phyloP scores from a whole-genome alignment of 352 stramenopile species.

The Phytophthora ohioensis region DNA sequence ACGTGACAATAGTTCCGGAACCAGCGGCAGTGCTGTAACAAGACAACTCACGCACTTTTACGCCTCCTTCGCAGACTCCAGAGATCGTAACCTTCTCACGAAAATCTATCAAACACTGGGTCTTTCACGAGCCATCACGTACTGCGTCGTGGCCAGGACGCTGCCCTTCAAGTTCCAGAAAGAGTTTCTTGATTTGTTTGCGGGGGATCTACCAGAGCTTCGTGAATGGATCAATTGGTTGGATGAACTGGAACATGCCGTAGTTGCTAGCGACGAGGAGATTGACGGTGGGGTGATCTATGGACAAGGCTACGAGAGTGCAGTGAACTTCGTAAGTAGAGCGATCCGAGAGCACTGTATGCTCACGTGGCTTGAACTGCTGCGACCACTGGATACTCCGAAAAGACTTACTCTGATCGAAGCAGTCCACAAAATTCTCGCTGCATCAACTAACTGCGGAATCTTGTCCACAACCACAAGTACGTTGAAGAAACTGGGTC shows the following conservation, averaged over 20 bases:
- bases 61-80: constrained; percentile 47
- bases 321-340: constrained; percentile 53
- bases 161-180: constrained; percentile 60
- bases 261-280: neutral
- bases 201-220: constrained; percentile 49
- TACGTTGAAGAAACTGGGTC: constrained; percentile 60
- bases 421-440: constrained; percentile 29
- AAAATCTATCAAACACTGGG: constrained; percentile 69
- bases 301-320: constrained; percentile 28
- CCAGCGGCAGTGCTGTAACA: constrained; percentile 14
- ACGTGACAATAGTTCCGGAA: neutral
- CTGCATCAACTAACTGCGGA: constrained; percentile 14
- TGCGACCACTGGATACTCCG: constrained; percentile 40
- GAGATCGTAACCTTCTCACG: constrained; percentile 54
- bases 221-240: constrained; percentile 67
- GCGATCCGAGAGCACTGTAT: constrained; percentile 56
- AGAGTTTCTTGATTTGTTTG: constrained; percentile 66
- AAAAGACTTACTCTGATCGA: constrained; percentile 48
- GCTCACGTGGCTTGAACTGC: constrained; percentile 52
- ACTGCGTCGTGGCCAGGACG: constrained; percentile 49
- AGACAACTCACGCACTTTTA: constrained; percentile 54
- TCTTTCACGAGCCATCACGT: constrained; percentile 37
- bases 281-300: constrained; percentile 5
- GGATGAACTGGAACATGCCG: constrained; percentile 27
- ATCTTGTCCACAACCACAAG: constrained; percentile 21